These are phyloP conservation scores for Candida piceae DNA, from an alignment of 805 yeast genomes.

Conservation along the genomic window DNA sequence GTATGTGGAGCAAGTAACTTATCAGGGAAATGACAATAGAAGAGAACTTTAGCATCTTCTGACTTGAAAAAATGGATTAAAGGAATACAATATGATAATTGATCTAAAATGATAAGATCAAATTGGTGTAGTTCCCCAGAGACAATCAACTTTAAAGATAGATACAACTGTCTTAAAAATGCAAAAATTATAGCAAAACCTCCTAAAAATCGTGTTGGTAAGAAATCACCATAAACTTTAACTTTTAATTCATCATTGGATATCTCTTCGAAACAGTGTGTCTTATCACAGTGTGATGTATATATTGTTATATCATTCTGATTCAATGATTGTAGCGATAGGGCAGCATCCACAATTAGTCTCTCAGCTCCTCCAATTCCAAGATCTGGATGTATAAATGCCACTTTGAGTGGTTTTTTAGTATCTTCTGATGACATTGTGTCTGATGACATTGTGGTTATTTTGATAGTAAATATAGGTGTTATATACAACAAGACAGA, in stretches of 20 bases:
- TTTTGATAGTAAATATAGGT: no score
- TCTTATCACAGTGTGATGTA: slow-evolving; percentile 86
- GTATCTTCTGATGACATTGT: no score
- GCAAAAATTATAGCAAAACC: slow-evolving; percentile 79
- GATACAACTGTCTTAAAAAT: slow-evolving; percentile 70
- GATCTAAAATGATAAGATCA: slow-evolving; percentile 84
- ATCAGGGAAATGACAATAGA: slow-evolving; percentile 97
- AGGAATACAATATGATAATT: slow-evolving; percentile 80
- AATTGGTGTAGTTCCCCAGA: slow-evolving; percentile 43
- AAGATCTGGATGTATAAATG: slow-evolving; percentile 91
- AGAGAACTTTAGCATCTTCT: slow-evolving; percentile 50
- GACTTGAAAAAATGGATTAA: slow-evolving; percentile 44
- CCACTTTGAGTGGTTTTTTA: slow-evolving; percentile 46
- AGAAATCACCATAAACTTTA: slow-evolving; percentile 72
- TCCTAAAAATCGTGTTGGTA: slow-evolving; percentile 68
- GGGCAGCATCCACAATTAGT: slow-evolving; percentile 92
- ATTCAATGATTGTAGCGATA: slow-evolving; percentile 68
- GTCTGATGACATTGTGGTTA: no score
- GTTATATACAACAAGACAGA: no score
- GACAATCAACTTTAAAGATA: slow-evolving; percentile 43
- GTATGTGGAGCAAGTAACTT: slow-evolving; percentile 62
- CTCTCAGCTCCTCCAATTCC: slow-evolving; percentile 99
- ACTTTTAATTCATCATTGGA: slow-evolving; percentile 53
- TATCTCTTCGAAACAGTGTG: slow-evolving; percentile 91
- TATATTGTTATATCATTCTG: slow-evolving; percentile 49